A percentile compares a stretch with the other conserved stretches of the same genome.
Evolutionary conservation across 2,329 filamentous ascomycete species (phyloP).

Genomic region (Calonectria naviculata): DNA sequence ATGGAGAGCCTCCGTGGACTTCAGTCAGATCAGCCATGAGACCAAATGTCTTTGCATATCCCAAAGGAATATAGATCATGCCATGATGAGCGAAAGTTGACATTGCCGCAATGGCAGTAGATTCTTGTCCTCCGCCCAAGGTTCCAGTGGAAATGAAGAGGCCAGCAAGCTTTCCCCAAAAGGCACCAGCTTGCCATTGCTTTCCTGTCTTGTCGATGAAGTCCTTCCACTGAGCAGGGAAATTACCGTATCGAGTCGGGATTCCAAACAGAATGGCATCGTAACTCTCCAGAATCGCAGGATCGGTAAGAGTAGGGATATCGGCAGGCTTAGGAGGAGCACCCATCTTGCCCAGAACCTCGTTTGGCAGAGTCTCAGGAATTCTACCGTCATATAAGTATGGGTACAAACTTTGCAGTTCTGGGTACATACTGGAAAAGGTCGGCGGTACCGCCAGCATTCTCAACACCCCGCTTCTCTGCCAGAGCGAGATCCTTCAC

Average conservation of each 20-base stretch:
- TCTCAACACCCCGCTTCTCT: slow-evolving; percentile 90
- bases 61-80: slow-evolving; percentile 93
- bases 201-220: slow-evolving; percentile 93
- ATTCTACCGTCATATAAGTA: slow-evolving; percentile 51
- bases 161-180: slow-evolving; percentile 89
- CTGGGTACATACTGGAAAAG: slow-evolving; percentile 72
- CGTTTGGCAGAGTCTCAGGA: slow-evolving; percentile 84
- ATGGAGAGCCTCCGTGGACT: slow-evolving; percentile 87
- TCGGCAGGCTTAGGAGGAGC: slow-evolving; percentile 80
- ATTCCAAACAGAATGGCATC: slow-evolving; percentile 94
- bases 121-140: slow-evolving; percentile 91
- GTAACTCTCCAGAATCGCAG: slow-evolving; percentile 74
- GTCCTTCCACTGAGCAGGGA: slow-evolving; percentile 95
- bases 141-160: slow-evolving; percentile 88
- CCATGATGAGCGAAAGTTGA: slow-evolving; percentile 93
- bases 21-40: slow-evolving; percentile 78
- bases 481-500: slow-evolving; percentile 86
- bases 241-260: slow-evolving; percentile 96
- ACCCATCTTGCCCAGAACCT: slow-evolving; percentile 91
- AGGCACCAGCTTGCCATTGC: slow-evolving; percentile 83
- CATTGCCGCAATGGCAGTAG: slow-evolving; percentile 82
- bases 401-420: no score
- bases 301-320: slow-evolving; percentile 71
- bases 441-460: slow-evolving; percentile 83
- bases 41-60: slow-evolving; percentile 84